A percentile compares a stretch with the other conserved stretches of the same genome.
These are phyloP conservation scores for Salix caprea DNA, from an alignment of 345 rosid species.

Conservation along the genomic window DNA sequence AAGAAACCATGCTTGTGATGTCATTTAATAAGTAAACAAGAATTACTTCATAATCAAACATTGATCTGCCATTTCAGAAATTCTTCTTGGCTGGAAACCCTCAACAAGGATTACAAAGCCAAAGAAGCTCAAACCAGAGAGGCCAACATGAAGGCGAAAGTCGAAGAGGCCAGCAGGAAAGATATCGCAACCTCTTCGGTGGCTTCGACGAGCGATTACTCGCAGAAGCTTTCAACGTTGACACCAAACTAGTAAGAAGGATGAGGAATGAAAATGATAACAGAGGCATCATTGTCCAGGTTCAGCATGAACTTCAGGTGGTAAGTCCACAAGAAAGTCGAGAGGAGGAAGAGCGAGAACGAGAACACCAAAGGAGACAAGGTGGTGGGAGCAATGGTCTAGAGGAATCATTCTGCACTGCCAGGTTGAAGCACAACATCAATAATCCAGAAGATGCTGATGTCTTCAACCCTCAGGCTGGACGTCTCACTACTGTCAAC, in stretches of 20 bases:
- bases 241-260: background rate
- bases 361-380: background rate
- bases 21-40: background rate
- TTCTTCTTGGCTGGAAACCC: constrained; percentile 52
- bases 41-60: background rate
- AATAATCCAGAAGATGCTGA: constrained; percentile 46
- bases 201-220: background rate
- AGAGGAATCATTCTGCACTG: constrained; percentile 54
- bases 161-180: background rate
- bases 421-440: constrained; percentile 39
- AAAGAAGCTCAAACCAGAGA: background rate
- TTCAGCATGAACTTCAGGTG: background rate
- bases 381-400: constrained; percentile 33
- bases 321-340: constrained; percentile 17
- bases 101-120: constrained; percentile 13
- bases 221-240: constrained; percentile 8
- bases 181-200: background rate
- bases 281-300: background rate
- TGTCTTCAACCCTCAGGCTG: constrained; percentile 55
- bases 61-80: constrained; percentile 20
- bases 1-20: background rate
- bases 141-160: background rate
- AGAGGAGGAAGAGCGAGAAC: background rate
- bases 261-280: background rate
- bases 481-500: constrained; percentile 50